Evolutionary conservation across 1,284 basidiomycete genomes (phyloP).

Genomic region (Heterobasidion parviporum): DNA sequence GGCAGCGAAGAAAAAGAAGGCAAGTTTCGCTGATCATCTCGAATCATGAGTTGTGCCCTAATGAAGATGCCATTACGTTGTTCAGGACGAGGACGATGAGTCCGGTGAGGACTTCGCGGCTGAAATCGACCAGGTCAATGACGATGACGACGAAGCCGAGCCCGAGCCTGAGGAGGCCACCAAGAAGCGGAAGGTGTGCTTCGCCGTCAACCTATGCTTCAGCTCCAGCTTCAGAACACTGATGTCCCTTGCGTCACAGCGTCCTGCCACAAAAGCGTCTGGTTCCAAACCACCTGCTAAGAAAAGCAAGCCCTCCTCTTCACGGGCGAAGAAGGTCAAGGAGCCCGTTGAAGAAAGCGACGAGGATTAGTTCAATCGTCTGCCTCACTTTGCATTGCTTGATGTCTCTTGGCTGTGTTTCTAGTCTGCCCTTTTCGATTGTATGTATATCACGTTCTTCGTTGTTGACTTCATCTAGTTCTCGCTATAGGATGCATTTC

Average conservation of each 20-base stretch:
- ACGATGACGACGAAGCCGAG: slow-evolving; percentile 23
- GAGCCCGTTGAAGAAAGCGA: slow-evolving; percentile 18
- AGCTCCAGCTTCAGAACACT: neutral
- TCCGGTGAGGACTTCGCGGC: slow-evolving; percentile 27
- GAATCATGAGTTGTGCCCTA: neutral
- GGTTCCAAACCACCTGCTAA: slow-evolving; percentile 12
- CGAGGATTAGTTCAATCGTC: slow-evolving; percentile 9
- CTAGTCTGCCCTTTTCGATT: neutral
- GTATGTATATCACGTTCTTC: neutral
- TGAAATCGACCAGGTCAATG: slow-evolving; percentile 24
- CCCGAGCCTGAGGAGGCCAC: slow-evolving; percentile 16
- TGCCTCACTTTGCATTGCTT: neutral
- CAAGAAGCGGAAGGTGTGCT: slow-evolving; percentile 27
- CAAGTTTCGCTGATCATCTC: slow-evolving; percentile 1
- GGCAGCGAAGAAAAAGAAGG: slow-evolving; percentile 22
- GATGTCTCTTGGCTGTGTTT: neutral
- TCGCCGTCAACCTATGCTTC: neutral
- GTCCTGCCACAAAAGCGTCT: slow-evolving; percentile 8
- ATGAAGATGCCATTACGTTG: neutral
- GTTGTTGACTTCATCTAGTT: too few relatives aligned
- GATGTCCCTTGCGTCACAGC: slow-evolving; percentile 4
- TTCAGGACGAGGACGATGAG: slow-evolving; percentile 14
- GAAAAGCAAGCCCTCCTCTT: slow-evolving; percentile 11
- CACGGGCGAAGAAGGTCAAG: slow-evolving; percentile 14
- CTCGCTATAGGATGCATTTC: too few relatives aligned